phyloP scores from a whole-genome alignment of 805 yeast species.

The Candida verbasci region DNA sequence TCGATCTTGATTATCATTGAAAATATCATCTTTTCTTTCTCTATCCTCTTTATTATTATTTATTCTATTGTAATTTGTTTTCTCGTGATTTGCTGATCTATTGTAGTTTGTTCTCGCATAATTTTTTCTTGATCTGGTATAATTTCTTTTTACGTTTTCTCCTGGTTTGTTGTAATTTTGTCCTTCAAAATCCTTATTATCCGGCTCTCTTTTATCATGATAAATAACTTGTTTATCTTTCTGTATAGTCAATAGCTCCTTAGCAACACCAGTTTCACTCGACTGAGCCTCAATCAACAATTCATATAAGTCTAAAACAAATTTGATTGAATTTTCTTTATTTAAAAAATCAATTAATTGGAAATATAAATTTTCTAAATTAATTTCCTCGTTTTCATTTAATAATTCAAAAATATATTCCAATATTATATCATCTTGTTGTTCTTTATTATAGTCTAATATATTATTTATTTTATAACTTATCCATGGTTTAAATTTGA shows the following conservation, averaged over 20 bases:
- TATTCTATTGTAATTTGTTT: neutral
- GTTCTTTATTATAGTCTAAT: constrained; percentile 17
- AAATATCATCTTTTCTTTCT: too few relatives aligned
- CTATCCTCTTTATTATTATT: too few relatives aligned
- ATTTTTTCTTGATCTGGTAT: constrained; percentile 15
- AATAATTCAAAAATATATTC: constrained; percentile 45
- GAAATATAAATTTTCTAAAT: constrained; percentile 35
- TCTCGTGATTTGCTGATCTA: neutral
- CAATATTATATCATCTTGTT: constrained; percentile 49
- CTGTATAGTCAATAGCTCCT: neutral
- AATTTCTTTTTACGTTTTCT: constrained; percentile 19
- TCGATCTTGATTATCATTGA: constrained; percentile 1
- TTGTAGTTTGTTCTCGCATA: neutral
- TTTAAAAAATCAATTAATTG: constrained; percentile 46
- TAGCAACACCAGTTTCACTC: constrained; percentile 40
- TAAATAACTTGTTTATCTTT: too few relatives aligned
- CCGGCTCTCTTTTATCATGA: too few relatives aligned
- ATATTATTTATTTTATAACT: constrained; percentile 23
- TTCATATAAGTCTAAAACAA: constrained; percentile 43
- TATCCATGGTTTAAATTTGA: constrained; percentile 40
- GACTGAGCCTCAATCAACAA: constrained; percentile 39
- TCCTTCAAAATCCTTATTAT: too few relatives aligned
- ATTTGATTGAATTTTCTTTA: constrained; percentile 31
- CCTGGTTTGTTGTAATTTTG: too few relatives aligned
- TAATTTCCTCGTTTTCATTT: constrained; percentile 14